These are phyloP conservation scores for Cutaneotrichosporon mucoides DNA, from an alignment of 1,284 basidiomycete species.

Conservation along the genomic window DNA sequence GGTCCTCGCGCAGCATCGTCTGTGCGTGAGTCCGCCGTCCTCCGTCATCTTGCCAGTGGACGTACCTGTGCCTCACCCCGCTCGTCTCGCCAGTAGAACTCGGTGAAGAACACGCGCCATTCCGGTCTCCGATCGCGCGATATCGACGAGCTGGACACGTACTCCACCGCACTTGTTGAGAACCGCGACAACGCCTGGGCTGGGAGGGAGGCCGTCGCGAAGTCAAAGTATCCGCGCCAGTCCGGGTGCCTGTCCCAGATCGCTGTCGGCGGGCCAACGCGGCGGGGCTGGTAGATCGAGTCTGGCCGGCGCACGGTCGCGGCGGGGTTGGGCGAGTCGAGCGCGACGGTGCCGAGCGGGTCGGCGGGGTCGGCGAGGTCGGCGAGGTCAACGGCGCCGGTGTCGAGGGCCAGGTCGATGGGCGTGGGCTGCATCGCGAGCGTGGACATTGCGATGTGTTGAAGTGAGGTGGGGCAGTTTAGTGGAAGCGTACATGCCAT, in stretches of 20 bases:
- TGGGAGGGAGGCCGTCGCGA: not conserved
- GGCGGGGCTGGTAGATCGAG: too few species aligned
- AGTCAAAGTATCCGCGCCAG: not conserved
- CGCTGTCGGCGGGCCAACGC: not conserved
- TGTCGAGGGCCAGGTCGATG: too few species aligned
- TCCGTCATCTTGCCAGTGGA: not conserved
- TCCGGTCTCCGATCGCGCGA: not conserved
- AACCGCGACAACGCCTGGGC: not conserved
- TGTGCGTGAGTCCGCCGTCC: not conserved
- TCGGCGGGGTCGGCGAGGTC: too few species aligned
- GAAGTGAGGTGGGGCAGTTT: too few species aligned
- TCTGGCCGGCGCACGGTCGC: too few species aligned
- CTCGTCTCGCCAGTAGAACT: slow-evolving; percentile 2
- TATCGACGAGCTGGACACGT: not conserved
- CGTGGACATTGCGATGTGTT: too few species aligned
- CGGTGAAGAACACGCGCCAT: slow-evolving; percentile 1
- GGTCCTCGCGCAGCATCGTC: not conserved
- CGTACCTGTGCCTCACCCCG: not conserved
- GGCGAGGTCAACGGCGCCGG: too few species aligned
- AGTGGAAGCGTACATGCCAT: too few species aligned
- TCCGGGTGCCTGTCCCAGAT: not conserved
- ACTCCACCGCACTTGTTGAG: not conserved
- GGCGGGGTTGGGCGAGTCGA: too few species aligned
- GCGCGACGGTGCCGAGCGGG: too few species aligned
- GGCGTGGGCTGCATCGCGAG: too few species aligned